A percentile compares a stretch with the other conserved stretches of the same genome.
These are phyloP conservation scores for Tephrocybe sp. DNA, from an alignment of 768 basidiomycete genomes.

Conservation along the genomic window DNA sequence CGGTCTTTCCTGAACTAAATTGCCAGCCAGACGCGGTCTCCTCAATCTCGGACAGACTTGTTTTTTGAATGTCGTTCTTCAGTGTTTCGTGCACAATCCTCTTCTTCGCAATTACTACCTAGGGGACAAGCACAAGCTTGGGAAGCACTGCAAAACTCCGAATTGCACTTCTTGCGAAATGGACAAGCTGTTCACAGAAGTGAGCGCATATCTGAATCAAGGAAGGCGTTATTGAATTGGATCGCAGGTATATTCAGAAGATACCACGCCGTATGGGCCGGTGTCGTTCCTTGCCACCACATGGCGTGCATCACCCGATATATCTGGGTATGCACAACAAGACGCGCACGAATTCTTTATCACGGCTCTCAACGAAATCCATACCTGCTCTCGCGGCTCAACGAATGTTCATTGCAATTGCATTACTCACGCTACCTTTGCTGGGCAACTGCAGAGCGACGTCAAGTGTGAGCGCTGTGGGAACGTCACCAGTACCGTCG, in stretches of 20 bases:
- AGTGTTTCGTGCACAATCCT: slow-evolving; percentile 88
- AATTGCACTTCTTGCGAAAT: slow-evolving; percentile 92
- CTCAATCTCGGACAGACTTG: slow-evolving; percentile 92
- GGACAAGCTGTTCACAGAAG: slow-evolving; percentile 83
- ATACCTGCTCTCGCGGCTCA: slow-evolving; percentile 71
- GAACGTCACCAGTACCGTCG: slow-evolving; percentile 73
- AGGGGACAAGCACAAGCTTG: slow-evolving; percentile 80
- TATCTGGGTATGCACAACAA: slow-evolving; percentile 92
- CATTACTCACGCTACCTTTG: slow-evolving; percentile 88
- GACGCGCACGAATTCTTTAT: slow-evolving; percentile 93
- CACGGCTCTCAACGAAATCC: slow-evolving; percentile 82
- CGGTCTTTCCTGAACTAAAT: not conserved
- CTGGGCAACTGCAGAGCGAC: slow-evolving; percentile 84
- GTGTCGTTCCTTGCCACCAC: slow-evolving; percentile 80
- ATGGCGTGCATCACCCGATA: slow-evolving; percentile 78
- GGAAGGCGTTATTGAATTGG: slow-evolving; percentile 1
- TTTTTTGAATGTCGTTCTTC: slow-evolving; percentile 90
- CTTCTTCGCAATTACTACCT: slow-evolving; percentile 87
- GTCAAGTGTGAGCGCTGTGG: slow-evolving; percentile 87
- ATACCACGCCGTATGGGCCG: slow-evolving; percentile 71
- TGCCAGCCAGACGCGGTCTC: slow-evolving; percentile 74
- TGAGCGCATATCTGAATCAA: slow-evolving; percentile 21
- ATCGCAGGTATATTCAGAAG: slow-evolving; percentile 54
- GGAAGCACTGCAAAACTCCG: slow-evolving; percentile 60
- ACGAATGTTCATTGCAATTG: slow-evolving; percentile 85